A percentile compares a stretch with the other conserved stretches of the same genome.
Conservation (phyloP, 768 basidiomycete species). For the Termitomyces heimii region DNA sequence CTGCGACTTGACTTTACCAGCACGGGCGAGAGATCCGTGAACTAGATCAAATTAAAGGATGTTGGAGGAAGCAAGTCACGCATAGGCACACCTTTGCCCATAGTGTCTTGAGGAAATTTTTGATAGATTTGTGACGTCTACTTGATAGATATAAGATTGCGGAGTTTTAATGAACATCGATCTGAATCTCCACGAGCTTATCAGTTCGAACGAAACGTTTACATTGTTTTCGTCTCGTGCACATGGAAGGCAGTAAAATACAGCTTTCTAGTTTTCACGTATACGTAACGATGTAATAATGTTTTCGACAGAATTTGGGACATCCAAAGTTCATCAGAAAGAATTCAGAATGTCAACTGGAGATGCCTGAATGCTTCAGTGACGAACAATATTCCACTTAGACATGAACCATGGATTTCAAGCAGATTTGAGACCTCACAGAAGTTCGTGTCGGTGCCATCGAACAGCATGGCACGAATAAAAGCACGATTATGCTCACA, state of each 20-base stretch:
- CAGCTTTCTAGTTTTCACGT: too few species aligned
- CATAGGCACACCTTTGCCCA: neutral
- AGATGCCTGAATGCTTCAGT: neutral
- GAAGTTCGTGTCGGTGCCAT: neutral
- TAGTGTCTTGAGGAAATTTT: neutral
- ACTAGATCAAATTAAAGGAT: conserved; percentile 37
- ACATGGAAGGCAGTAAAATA: too few species aligned
- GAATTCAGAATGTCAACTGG: neutral
- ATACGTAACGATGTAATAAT: too few species aligned
- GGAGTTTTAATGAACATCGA: neutral
- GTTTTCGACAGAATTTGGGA: neutral
- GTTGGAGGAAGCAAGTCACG: neutral
- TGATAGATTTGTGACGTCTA: neutral
- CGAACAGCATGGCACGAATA: too few species aligned
- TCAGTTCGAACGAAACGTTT: too few species aligned
- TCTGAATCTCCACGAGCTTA: neutral
- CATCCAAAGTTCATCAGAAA: neutral
- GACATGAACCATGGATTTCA: neutral
- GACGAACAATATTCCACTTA: neutral
- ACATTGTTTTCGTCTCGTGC: too few species aligned
- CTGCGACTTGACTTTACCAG: conserved; percentile 98
- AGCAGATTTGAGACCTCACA: neutral
- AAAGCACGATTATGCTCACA: neutral
- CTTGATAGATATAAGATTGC: neutral
- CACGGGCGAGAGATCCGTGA: conserved; percentile 99